Conservation (phyloP, 2,329 filamentous ascomycete species). For the Exophiala sp. region DNA sequence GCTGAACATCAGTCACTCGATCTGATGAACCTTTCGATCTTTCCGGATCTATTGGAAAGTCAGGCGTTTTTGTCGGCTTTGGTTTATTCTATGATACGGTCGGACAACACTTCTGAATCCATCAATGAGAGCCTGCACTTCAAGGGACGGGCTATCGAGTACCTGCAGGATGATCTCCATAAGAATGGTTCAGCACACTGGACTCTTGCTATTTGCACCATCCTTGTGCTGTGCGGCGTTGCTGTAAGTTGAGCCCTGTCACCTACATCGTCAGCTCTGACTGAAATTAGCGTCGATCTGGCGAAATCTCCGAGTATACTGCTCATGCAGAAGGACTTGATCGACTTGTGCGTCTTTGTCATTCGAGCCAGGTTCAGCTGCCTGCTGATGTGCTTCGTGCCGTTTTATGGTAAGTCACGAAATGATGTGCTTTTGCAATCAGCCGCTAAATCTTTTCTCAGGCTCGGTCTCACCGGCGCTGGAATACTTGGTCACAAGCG, state of each 20-base stretch:
- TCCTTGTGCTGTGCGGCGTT: conserved; percentile 8
- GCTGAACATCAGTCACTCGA: not conserved
- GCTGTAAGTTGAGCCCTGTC: conserved; percentile 2
- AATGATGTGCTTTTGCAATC: not conserved
- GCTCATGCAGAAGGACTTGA: conserved; percentile 13
- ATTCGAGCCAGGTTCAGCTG: not conserved
- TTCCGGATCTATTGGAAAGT: conserved; percentile 9
- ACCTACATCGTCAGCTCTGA: not conserved
- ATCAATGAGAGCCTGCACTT: conserved; percentile 8
- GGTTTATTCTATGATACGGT: conserved; percentile 10
- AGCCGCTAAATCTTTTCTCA: not conserved
- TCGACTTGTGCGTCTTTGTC: conserved; percentile 7
- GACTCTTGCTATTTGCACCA: conserved; percentile 9
- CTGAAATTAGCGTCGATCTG: conserved; percentile 5
- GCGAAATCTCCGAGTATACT: conserved; percentile 7
- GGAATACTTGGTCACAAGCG: conserved; percentile 1
- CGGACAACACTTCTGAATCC: conserved; percentile 1
- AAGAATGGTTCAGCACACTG: conserved; percentile 1
- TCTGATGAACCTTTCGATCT: conserved; percentile 5
- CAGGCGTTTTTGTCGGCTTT: conserved; percentile 11
- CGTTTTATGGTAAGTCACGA: conserved; percentile 8
- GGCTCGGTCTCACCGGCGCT: conserved; percentile 10
- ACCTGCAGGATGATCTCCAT: conserved; percentile 5
- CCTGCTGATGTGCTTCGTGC: conserved; percentile 6
- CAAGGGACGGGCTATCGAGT: conserved; percentile 12